Evolutionary conservation across 768 basidiomycete genomes (phyloP), one percentile per base, ranked within the genome.

Genomic region (Roridomyces roridus): DNA sequence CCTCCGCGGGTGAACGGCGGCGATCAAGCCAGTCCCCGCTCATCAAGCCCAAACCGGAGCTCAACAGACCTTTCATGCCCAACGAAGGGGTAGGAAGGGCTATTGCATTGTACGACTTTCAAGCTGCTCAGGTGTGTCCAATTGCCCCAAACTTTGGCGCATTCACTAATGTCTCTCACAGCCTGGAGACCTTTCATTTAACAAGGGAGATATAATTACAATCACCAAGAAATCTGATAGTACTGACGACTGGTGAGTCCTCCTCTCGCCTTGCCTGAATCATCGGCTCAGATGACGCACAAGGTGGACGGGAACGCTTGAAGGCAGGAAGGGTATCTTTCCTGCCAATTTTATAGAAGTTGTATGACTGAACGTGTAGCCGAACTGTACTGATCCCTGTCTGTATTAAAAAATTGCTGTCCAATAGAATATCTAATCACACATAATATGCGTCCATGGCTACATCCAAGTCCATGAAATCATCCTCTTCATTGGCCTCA

Each of bases 291-390:
- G 6, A 25, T 50, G 49, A 41, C 43, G 21, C 20, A 15, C 55
- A 91, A n/a, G 89, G 89, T 93, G 91, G 91, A 87, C 79, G 14
- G 91, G 91, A n/a, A 87, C 83, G 66, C 57, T 86, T 2, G 72
- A 81, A 20, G 80, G 80, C 15, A 70, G 77, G 35, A 75, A 83
- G 61, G 92, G 92, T 0, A 81, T 88, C 41, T 93, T 94, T 70
- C 91, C 91, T 29, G 91, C 91, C 15, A 92, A 92, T 68, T 91
- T 91, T 64, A 88, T 92, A n/a, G 88, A 91, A 67, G 70, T 91
- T 48, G 73, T 75, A 31, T 80, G 65, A 70, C 29, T 6, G 20
- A 26, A 23, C 29, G 31, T 47, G 47, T 52, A 55, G 37, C 46
- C 39, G 45, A 45, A 6, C 23, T 55, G 49, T 58, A 58, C 42